A percentile compares a stretch with the other conserved stretches of the same genome.
Conservation (phyloP, 192 early-diverging fungal genomes). For the Coemansia sp. region DNA sequence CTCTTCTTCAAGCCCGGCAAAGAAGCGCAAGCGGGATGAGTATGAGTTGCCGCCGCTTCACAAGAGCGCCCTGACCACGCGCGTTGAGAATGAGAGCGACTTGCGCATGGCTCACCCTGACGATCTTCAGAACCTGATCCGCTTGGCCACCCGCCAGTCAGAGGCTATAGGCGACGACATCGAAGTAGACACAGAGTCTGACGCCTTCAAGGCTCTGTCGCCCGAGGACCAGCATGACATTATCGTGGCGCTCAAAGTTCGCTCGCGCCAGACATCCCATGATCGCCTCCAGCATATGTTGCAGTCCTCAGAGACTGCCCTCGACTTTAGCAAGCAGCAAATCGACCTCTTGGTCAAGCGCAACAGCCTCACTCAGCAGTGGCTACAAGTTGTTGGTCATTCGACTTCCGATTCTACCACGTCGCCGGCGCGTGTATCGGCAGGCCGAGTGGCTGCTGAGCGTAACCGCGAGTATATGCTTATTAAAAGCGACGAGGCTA, state of each 20-base stretch:
- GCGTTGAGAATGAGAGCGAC: constrained; percentile 33
- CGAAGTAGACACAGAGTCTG: constrained; percentile 79
- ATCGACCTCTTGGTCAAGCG: constrained; percentile 82
- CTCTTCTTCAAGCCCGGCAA: constrained; percentile 21
- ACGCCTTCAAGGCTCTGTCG: constrained; percentile 71
- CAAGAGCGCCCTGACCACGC: constrained; percentile 27
- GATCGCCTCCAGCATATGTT: constrained; percentile 74
- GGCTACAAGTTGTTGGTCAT: constrained; percentile 57
- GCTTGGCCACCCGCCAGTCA: constrained; percentile 29
- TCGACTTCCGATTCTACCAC: constrained; percentile 3
- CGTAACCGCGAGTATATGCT: constrained; percentile 80
- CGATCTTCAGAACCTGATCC: constrained; percentile 45
- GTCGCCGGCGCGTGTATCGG: constrained; percentile 17
- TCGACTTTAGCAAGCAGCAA: constrained; percentile 91
- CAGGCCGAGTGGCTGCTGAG: constrained; percentile 78
- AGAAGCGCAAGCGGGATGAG: constrained; percentile 58
- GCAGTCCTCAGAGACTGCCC: constrained; percentile 64
- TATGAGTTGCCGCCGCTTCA: constrained; percentile 49
- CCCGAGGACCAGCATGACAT: constrained; percentile 91
- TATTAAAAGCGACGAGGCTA: constrained; percentile 76
- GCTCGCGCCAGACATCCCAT: constrained; percentile 77
- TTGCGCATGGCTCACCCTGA: constrained; percentile 53
- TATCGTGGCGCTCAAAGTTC: constrained; percentile 81
- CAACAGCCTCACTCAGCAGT: constrained; percentile 83
- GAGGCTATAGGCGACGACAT: constrained; percentile 50